These are phyloP conservation scores for Saccharomyces kudriavzevii DNA, from an alignment of 805 yeast species.

Conservation along the genomic window DNA sequence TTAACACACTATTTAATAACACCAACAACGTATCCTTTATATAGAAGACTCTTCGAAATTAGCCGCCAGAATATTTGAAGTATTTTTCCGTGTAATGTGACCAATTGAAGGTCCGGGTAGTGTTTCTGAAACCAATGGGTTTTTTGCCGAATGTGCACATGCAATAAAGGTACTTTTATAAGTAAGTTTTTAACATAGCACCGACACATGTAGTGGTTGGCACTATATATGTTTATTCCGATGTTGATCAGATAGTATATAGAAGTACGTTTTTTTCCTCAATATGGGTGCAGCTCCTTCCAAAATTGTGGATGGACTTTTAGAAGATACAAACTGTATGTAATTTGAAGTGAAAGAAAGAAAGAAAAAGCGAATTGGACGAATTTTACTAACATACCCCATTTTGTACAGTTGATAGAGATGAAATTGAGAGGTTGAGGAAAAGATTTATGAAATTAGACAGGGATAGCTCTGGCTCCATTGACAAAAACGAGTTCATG, in stretches of 20 bases:
- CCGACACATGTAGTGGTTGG: not conserved
- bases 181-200: not conserved
- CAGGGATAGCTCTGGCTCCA: slow-evolving; percentile 84
- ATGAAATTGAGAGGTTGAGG: slow-evolving; percentile 84
- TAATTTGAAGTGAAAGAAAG: slow-evolving; percentile 4
- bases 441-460: slow-evolving; percentile 93
- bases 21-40: not conserved
- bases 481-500: slow-evolving; percentile 83
- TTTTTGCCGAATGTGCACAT: not conserved
- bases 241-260: not conserved
- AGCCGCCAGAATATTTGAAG: not conserved
- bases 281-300: slow-evolving; percentile 57
- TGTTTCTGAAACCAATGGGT: not conserved
- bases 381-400: not conserved
- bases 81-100: not conserved
- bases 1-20: not conserved
- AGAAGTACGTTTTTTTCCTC: not conserved
- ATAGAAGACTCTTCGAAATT: not conserved
- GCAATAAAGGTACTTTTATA: not conserved
- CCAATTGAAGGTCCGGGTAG: not conserved
- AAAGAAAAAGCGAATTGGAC: not conserved
- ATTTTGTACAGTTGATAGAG: slow-evolving; percentile 55
- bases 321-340: slow-evolving; percentile 73
- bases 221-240: not conserved
- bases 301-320: slow-evolving; percentile 54